Percentiles rank a stretch among this genome's conserved stretches.
phyloP scores from a whole-genome alignment of 495 filamentous ascomycete genomes.

The Melanomma pulvis-pyrius region DNA sequence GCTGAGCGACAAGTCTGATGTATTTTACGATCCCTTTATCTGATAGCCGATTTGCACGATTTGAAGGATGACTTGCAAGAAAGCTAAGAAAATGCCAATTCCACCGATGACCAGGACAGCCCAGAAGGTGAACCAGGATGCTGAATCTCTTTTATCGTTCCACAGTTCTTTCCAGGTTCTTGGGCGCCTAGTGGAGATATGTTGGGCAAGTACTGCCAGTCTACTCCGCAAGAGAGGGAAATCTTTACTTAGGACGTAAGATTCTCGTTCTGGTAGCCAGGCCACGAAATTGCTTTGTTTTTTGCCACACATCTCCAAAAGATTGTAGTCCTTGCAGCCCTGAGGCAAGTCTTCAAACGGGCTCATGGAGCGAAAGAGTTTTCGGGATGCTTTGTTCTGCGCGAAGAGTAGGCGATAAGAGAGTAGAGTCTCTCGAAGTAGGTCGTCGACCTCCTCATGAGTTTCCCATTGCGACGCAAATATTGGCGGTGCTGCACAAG shows the following conservation, averaged over 20 bases:
- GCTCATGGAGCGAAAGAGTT: conserved; percentile 27
- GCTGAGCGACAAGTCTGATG: conserved; percentile 11
- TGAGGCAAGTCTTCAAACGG: conserved; percentile 28
- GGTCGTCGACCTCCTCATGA: conserved; percentile 17
- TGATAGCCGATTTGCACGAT: conserved; percentile 27
- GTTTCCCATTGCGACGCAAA: conserved; percentile 18
- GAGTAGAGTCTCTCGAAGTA: conserved; percentile 29
- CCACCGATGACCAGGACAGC: conserved; percentile 22
- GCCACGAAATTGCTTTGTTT: background rate
- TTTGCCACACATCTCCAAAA: background rate
- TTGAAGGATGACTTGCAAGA: conserved; percentile 31
- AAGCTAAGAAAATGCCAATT: conserved; percentile 16
- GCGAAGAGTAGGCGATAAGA: conserved; percentile 39
- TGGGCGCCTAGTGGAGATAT: conserved; percentile 14
- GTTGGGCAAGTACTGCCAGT: conserved; percentile 13
- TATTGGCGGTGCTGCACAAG: conserved; percentile 12
- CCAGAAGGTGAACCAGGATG: conserved; percentile 25
- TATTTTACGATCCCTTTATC: background rate
- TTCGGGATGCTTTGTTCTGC: conserved; percentile 30
- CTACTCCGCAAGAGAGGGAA: conserved; percentile 26
- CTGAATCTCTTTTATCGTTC: conserved; percentile 26
- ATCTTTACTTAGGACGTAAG: conserved; percentile 11
- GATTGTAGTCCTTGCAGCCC: conserved; percentile 10
- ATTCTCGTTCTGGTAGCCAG: background rate
- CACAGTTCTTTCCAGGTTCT: conserved; percentile 29